Evolutionary conservation across 1,139 yeast species (phyloP).

Genomic region (Suhomyces taliae): DNA sequence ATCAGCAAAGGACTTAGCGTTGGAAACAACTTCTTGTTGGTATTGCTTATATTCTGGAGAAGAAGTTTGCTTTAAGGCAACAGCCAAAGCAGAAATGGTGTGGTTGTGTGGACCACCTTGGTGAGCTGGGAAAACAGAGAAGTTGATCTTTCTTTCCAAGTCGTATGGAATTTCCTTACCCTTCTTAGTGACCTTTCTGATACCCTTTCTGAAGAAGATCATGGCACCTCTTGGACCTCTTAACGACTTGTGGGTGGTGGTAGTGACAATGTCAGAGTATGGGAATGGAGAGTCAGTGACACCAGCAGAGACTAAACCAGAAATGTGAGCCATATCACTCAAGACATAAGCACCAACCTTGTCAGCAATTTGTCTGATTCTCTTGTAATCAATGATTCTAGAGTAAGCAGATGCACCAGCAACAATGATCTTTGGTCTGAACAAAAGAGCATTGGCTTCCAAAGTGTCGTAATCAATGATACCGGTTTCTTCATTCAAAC

Average conservation of each 20-base stretch:
- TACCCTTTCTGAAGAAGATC: slow-evolving; percentile 95
- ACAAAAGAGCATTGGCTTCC: slow-evolving; percentile 78
- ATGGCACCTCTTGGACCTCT: slow-evolving; percentile 99
- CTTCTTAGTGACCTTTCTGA: slow-evolving; percentile 78
- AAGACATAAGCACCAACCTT: slow-evolving; percentile 89
- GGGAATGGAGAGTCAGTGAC: slow-evolving; percentile 93
- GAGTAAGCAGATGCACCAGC: slow-evolving; percentile 98
- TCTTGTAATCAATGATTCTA: slow-evolving; percentile 83
- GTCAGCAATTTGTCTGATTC: slow-evolving; percentile 88
- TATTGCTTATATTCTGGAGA: slow-evolving; percentile 84
- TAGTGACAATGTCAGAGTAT: slow-evolving; percentile 92
- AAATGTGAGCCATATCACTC: slow-evolving; percentile 96
- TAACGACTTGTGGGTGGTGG: slow-evolving; percentile 94
- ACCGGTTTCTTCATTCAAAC: slow-evolving; percentile 82
- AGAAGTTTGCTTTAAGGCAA: slow-evolving; percentile 86
- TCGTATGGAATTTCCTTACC: slow-evolving; percentile 88
- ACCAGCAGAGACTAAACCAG: slow-evolving; percentile 91
- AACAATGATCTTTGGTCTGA: slow-evolving; percentile 91
- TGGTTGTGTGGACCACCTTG: slow-evolving; percentile 99
- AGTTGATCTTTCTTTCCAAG: slow-evolving; percentile 86
- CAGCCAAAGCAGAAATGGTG: slow-evolving; percentile 93
- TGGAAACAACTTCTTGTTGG: slow-evolving; percentile 77
- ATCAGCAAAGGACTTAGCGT: slow-evolving; percentile 75
- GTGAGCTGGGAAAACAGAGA: slow-evolving; percentile 97
- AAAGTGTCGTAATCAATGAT: slow-evolving; percentile 87